These are phyloP conservation scores for Stephanodiscus triporus DNA, from an alignment of 108 stramenopile genomes.

Conservation along the genomic window DNA sequence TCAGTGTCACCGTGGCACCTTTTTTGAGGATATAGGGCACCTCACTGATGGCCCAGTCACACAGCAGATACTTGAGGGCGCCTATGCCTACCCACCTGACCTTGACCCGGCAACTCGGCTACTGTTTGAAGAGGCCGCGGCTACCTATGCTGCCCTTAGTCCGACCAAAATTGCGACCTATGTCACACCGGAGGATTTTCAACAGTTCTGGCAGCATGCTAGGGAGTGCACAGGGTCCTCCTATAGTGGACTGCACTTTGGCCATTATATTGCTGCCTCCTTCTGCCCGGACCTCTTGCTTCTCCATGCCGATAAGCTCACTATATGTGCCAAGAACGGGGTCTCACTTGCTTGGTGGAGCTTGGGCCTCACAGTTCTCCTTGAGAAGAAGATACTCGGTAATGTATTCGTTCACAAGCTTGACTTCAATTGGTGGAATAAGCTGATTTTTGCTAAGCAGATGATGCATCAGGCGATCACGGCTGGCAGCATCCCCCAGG, in stretches of 20 bases:
- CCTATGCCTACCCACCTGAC: slow-evolving; percentile 6
- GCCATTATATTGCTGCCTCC: slow-evolving; percentile 4
- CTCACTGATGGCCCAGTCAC: too few relatives aligned
- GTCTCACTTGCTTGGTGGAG: slow-evolving; percentile 8
- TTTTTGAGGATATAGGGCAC: too few relatives aligned
- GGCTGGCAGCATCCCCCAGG: not conserved
- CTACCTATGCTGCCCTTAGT: not conserved
- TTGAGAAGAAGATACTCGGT: slow-evolving; percentile 26
- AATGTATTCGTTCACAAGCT: slow-evolving; percentile 10
- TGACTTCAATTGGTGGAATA: slow-evolving; percentile 26
- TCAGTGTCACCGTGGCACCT: too few relatives aligned
- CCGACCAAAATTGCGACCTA: not conserved
- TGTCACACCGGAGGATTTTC: slow-evolving; percentile 4
- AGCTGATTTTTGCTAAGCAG: slow-evolving; percentile 17
- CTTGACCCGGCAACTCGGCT: not conserved
- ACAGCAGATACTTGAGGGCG: slow-evolving; percentile 4
- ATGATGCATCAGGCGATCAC: slow-evolving; percentile 15
- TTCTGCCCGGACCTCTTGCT: not conserved
- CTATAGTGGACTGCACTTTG: not conserved
- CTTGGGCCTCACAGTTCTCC: slow-evolving; percentile 11
- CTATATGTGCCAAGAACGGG: not conserved
- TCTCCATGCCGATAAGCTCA: slow-evolving; percentile 1
- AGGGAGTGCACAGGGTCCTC: not conserved
- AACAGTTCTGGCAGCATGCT: not conserved
- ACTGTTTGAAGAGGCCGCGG: not conserved